Evolutionary conservation across 2,329 filamentous ascomycete genomes (phyloP).

Genomic region (Cryphonectria carpinicola): DNA sequence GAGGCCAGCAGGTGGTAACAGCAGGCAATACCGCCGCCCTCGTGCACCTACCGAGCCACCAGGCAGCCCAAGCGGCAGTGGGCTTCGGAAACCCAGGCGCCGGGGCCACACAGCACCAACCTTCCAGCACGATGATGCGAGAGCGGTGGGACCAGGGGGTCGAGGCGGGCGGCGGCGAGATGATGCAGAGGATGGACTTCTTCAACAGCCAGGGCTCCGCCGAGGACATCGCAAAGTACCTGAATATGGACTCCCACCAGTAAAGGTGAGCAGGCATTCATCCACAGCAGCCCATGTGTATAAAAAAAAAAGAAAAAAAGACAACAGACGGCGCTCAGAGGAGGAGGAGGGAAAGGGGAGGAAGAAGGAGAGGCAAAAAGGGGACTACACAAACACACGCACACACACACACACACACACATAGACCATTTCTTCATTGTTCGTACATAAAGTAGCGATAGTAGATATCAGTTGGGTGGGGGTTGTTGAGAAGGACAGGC

Average conservation of each 20-base stretch:
- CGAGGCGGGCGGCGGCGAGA: slow-evolving; percentile 12
- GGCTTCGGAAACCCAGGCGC: slow-evolving; percentile 3
- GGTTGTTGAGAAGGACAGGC: neutral
- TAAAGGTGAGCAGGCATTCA: neutral
- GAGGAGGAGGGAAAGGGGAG: neutral
- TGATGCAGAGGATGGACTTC: slow-evolving; percentile 20
- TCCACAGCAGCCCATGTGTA: neutral
- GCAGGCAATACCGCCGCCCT: slow-evolving; percentile 8
- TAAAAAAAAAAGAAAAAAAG: neutral
- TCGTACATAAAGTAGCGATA: neutral
- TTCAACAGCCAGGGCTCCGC: slow-evolving; percentile 16
- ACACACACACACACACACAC: neutral
- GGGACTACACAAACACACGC: neutral
- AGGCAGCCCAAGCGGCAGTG: neutral
- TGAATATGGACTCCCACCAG: slow-evolving; percentile 27
- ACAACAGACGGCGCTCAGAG: neutral
- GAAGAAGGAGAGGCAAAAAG: neutral
- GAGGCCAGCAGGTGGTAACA: neutral
- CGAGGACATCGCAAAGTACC: slow-evolving; percentile 20
- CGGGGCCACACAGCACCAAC: slow-evolving; percentile 17
- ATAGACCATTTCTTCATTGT: neutral
- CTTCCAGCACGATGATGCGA: slow-evolving; percentile 7
- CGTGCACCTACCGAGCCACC: slow-evolving; percentile 14
- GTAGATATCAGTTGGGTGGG: neutral
- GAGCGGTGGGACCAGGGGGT: slow-evolving; percentile 19